These are phyloP conservation scores for Triadica sebifera DNA, from an alignment of 345 rosid genomes.

Conservation along the genomic window DNA sequence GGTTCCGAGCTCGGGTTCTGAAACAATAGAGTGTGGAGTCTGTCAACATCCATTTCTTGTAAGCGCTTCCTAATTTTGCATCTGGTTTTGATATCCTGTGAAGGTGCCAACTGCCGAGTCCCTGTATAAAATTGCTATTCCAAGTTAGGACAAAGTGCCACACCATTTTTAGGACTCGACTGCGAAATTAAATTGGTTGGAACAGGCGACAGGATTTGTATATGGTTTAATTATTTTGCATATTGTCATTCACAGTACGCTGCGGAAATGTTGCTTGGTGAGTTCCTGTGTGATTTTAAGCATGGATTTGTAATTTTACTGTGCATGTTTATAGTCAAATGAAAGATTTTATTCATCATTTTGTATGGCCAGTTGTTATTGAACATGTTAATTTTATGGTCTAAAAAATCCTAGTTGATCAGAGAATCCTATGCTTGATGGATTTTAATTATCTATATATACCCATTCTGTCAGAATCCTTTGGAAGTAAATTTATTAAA, in stretches of 20 bases:
- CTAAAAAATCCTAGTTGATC: no score
- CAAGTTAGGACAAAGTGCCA: background rate
- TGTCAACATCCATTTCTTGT: constrained; percentile 97
- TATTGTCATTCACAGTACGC: constrained; percentile 3
- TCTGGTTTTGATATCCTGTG: background rate
- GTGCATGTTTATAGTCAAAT: background rate
- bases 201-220: constrained; percentile 5
- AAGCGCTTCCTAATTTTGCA: constrained; percentile 58
- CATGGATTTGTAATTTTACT: constrained; percentile 11
- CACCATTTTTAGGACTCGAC: background rate
- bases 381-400: no score
- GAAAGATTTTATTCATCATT: background rate
- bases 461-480: no score
- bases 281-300: background rate
- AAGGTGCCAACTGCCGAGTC: background rate
- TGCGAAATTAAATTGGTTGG: background rate
- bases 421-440: no score
- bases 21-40: constrained; percentile 98
- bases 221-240: constrained; percentile 2
- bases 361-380: no score
- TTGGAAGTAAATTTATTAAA: no score
- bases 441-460: no score
- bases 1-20: constrained; percentile 96
- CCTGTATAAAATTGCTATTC: background rate
- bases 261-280: background rate